Base-by-base conservation (phyloP, 2,329 filamentous ascomycete genomes). In the Penicillium hesseltinei region DNA sequence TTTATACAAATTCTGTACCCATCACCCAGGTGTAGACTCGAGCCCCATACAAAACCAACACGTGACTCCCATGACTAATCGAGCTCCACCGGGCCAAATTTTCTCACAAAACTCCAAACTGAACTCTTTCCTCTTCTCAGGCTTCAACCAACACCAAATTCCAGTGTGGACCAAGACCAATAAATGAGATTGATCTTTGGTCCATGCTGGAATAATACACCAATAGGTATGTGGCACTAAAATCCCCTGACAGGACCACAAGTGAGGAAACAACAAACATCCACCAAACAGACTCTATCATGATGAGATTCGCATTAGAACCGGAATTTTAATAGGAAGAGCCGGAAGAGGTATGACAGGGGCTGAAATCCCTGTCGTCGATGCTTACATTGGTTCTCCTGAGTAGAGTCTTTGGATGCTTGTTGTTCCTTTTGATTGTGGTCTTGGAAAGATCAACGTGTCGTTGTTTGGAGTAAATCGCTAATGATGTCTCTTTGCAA, bases 381-480 rank as follows among this genome's bases (percentile, higher is more conserved):
- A 67, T 78, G 75, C 75, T 78, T 78, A 78, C 66, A 78, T 76
- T 70, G 75, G 75, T 77, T 78, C 75, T 72, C 64, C 75, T 78
- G 75, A 78, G 31, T 64, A 68, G 66, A 63, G 62, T 68, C 62
- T 59, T 53, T 17, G 43, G 51, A 43, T 44, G 42, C 54, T 57
- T 59, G 55, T 51, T 57, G 45, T 60, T 60, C 40, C 43, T 38
- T 55, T 56, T 44, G 31, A 36, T 47, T 31, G 49, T 43, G n/a
- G 36, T 6, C 25, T 49, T 38, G 27, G 29, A 23, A 40, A 21
- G 7, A 19, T 27, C n/a, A 11, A 43, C 33, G 5, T 25, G 31
- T 25, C 29, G 45, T 59, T 31, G 19, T 43, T 40, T 54, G 54
- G 47, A 60, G 44, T 15, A 51, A 40, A 38, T 59, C 54, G 53